Evolutionary conservation across 208 protist genomes (phyloP).

Genomic region (Crithidia thermophila): DNA sequence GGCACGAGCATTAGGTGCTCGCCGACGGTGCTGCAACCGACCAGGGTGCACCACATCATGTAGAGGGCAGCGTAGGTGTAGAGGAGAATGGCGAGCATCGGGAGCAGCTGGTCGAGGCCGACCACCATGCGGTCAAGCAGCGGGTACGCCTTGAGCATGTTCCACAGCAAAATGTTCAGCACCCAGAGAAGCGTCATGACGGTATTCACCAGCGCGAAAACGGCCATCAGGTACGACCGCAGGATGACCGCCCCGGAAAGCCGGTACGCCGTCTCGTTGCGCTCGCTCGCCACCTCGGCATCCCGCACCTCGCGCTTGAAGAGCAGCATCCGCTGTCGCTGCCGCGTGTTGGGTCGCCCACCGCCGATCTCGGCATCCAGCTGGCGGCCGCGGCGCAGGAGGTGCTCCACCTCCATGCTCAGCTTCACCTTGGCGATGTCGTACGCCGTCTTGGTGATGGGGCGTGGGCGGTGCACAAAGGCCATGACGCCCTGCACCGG

Average conservation of each 20-base stretch:
- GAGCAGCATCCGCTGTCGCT: constrained; percentile 62
- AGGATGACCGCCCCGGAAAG: constrained; percentile 64
- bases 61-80: constrained; percentile 93
- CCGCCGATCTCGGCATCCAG: constrained; percentile 56
- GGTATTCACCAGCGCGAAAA: constrained; percentile 44
- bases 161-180: constrained; percentile 88
- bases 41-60: constrained; percentile 83
- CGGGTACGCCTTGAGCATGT: constrained; percentile 57
- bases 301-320: constrained; percentile 79
- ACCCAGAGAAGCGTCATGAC: constrained; percentile 80
- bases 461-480: constrained; percentile 71
- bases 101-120: constrained; percentile 67
- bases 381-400: constrained; percentile 63
- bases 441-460: constrained; percentile 83
- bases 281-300: constrained; percentile 70
- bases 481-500: constrained; percentile 81
- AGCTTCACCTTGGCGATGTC: constrained; percentile 66
- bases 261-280: constrained; percentile 77
- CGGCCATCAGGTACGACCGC: constrained; percentile 42
- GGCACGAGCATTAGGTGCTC: constrained; percentile 61
- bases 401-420: constrained; percentile 55
- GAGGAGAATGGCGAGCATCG: constrained; percentile 81
- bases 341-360: constrained; percentile 19
- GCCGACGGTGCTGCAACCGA: constrained; percentile 90
- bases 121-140: constrained; percentile 82